phyloP scores from a whole-genome alignment of 768 basidiomycete genomes.

The Termitomyces sp. region DNA sequence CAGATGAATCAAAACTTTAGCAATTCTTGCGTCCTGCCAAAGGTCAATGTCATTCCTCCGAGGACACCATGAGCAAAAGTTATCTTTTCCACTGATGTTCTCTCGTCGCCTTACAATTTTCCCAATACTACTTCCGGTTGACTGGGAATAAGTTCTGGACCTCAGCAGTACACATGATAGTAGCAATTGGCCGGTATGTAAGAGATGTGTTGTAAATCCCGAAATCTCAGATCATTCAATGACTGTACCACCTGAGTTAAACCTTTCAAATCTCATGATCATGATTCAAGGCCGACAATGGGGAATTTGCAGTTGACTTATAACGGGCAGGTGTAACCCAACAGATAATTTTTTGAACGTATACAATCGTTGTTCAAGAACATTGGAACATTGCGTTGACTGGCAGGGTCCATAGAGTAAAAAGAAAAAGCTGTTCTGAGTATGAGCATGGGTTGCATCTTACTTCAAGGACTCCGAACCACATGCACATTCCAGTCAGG shows the following conservation, averaged over 20 bases:
- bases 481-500: neutral
- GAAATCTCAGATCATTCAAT: neutral
- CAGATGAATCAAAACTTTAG: slow-evolving; percentile 28
- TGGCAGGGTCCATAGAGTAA: neutral
- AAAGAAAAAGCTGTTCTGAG: slow-evolving; percentile 1
- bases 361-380: neutral
- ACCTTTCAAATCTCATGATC: neutral
- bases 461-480: neutral
- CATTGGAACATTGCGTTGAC: neutral
- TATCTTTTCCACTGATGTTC: neutral
- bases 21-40: no score
- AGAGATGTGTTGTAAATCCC: neutral
- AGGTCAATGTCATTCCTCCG: slow-evolving; percentile 44
- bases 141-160: slow-evolving; percentile 46
- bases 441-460: neutral
- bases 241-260: neutral
- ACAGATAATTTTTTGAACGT: neutral
- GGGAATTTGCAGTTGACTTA: neutral
- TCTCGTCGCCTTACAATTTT: slow-evolving; percentile 51
- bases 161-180: slow-evolving; percentile 36
- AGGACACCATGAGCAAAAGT: neutral
- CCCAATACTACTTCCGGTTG: slow-evolving; percentile 51
- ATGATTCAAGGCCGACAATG: neutral
- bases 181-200: neutral
- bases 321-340: neutral